Percentiles rank a stretch among this genome's conserved stretches.
These are phyloP conservation scores for Nemania diffusa DNA, from an alignment of 2,329 filamentous ascomycete species.

Conservation along the genomic window DNA sequence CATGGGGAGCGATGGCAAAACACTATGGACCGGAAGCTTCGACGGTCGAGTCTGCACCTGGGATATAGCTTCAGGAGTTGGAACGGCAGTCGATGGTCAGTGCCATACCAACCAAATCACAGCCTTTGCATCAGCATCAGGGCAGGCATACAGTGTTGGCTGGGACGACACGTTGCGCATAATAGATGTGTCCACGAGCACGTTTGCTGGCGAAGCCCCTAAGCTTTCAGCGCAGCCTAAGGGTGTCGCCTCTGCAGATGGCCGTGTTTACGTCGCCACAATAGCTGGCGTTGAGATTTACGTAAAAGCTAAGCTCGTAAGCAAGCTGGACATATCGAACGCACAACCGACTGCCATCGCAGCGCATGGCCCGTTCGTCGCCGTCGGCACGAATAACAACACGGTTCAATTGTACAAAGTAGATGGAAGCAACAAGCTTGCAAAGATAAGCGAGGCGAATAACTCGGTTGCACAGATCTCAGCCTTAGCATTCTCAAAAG, in stretches of 20 bases:
- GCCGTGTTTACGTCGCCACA: constrained; percentile 61
- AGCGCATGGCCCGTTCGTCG: constrained; percentile 73
- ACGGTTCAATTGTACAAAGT: constrained; percentile 78
- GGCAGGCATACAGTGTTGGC: constrained; percentile 82
- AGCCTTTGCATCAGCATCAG: constrained; percentile 71
- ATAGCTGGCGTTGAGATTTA: constrained; percentile 66
- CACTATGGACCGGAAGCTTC: constrained; percentile 89
- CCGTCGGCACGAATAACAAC: constrained; percentile 80
- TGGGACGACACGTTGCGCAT: constrained; percentile 94
- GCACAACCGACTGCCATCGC: constrained; percentile 75
- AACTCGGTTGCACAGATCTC: constrained; percentile 79
- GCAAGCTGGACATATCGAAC: constrained; percentile 68
- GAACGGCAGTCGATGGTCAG: constrained; percentile 79
- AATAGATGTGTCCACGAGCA: constrained; percentile 77
- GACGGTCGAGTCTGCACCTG: constrained; percentile 89
- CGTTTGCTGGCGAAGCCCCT: constrained; percentile 75
- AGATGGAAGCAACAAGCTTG: constrained; percentile 65
- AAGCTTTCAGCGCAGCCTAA: constrained; percentile 83
- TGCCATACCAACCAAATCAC: constrained; percentile 87
- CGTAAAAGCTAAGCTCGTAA: constrained; percentile 69
- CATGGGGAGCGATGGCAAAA: constrained; percentile 69
- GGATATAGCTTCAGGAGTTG: constrained; percentile 77
- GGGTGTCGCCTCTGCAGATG: constrained; percentile 49
- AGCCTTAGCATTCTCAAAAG: constrained; percentile 81
- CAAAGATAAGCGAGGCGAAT: constrained; percentile 66